phyloP scores from a whole-genome alignment of 1,284 basidiomycete genomes.

The Mycena citricolor region DNA sequence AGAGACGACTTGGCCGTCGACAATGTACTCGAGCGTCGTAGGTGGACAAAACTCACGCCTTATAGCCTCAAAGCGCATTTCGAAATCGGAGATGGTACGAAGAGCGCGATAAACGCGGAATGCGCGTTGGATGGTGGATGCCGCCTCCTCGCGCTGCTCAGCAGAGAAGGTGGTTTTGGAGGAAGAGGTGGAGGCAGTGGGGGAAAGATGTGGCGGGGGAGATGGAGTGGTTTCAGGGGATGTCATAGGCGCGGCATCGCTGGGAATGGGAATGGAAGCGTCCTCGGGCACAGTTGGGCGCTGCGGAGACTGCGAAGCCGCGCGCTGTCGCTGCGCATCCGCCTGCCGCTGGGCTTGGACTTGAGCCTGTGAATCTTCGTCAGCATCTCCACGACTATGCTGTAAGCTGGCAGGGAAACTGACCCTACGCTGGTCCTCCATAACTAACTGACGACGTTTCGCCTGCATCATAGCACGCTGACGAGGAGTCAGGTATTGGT shows the following conservation, averaged over 20 bases:
- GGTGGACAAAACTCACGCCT: conserved; percentile 37
- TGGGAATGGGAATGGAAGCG: neutral
- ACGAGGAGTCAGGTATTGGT: conserved; percentile 18
- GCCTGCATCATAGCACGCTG: conserved; percentile 18
- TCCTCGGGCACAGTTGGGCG: neutral
- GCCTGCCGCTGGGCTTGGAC: conserved; percentile 9
- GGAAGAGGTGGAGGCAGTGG: too few species aligned
- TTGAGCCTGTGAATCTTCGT: too few species aligned
- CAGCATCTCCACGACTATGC: conserved; percentile 1
- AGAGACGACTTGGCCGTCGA: conserved; percentile 28
- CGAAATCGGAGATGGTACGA: conserved; percentile 30
- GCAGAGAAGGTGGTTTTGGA: conserved; percentile 4
- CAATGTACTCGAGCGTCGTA: conserved; percentile 37
- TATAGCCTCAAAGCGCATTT: conserved; percentile 33
- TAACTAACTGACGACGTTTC: conserved; percentile 12
- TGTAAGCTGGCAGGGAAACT: conserved; percentile 6
- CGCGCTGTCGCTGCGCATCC: neutral
- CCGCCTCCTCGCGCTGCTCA: conserved; percentile 36
- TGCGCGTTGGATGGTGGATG: conserved; percentile 37
- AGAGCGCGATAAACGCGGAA: conserved; percentile 38
- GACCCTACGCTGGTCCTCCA: conserved; percentile 15
- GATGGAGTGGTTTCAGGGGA: too few species aligned
- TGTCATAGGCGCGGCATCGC: too few species aligned
- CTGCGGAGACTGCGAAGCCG: conserved; percentile 5
- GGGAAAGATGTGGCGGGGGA: too few species aligned